Evolutionary conservation across 2,329 filamentous ascomycete species (phyloP).

Genomic region (Cryphonectria parasitica): DNA sequence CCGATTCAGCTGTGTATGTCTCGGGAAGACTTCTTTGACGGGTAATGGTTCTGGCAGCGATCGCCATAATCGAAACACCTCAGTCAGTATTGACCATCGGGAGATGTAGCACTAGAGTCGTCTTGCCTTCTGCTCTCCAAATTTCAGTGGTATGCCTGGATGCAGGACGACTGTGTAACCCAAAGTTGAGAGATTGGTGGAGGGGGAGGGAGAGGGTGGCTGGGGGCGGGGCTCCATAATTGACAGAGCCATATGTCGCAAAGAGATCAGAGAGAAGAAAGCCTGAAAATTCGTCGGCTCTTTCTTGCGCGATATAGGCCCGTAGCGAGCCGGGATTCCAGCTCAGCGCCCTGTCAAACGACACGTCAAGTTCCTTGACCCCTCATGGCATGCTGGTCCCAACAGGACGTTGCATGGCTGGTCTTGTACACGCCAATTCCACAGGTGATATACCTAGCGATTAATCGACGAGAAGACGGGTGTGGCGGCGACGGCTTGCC

Average conservation of each 20-base stretch:
- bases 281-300: not conserved
- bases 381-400: not conserved
- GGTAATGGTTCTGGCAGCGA: not conserved
- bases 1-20: not conserved
- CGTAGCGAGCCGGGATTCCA: not conserved
- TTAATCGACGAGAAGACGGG: not conserved
- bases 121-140: not conserved
- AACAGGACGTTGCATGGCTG: not conserved
- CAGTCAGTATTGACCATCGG: not conserved
- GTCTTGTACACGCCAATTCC: not conserved
- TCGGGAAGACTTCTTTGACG: not conserved
- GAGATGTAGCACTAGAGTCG: not conserved
- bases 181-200: not conserved
- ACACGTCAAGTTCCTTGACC: not conserved
- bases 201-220: no score
- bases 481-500: not conserved
- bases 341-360: not conserved
- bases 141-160: not conserved
- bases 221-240: not conserved
- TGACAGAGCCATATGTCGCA: not conserved
- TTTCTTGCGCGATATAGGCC: not conserved
- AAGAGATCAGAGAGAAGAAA: not conserved
- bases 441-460: not conserved
- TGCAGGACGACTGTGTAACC: not conserved
- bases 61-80: not conserved